Evolutionary conservation across 805 yeast species (phyloP).

Genomic region (Myxozyma geophila): DNA sequence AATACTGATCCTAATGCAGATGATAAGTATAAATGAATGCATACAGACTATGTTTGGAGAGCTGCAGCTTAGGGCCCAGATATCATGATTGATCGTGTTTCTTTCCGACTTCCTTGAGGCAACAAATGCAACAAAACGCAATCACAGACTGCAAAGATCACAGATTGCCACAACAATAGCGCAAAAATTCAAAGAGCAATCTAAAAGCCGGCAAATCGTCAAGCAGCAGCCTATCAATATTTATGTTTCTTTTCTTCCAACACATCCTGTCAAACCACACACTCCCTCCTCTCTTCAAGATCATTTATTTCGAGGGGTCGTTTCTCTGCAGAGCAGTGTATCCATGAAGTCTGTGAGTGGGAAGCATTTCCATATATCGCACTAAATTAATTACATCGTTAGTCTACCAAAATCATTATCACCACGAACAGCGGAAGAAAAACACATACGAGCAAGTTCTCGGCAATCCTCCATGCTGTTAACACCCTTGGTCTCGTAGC

Average conservation of each 20-base stretch:
- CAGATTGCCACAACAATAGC: not conserved
- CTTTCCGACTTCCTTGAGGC: not conserved
- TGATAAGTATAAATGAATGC: not conserved
- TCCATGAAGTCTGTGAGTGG: constrained; percentile 69
- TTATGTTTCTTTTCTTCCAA: not conserved
- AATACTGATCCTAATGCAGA: not conserved
- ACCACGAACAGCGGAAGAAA: not conserved
- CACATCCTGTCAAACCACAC: not conserved
- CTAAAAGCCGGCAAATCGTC: not conserved
- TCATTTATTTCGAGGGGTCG: constrained; percentile 69
- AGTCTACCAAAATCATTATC: not conserved
- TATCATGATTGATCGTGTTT: not conserved
- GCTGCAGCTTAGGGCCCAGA: no score
- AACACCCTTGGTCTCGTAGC: constrained; percentile 63
- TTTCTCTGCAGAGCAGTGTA: constrained; percentile 86
- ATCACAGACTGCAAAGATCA: not conserved
- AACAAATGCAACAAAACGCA: no score
- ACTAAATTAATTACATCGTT: constrained; percentile 36
- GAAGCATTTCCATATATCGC: constrained; percentile 73
- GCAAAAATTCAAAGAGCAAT: not conserved
- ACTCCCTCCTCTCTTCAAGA: not conserved
- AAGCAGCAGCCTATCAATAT: not conserved
- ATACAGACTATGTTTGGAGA: not conserved
- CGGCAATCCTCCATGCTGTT: constrained; percentile 80
- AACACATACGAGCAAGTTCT: constrained; percentile 66